Percentiles rank a stretch among this genome's conserved stretches.
Evolutionary conservation across 306 rosid genomes (phyloP).

Genomic region (Prosopis cineraria): DNA sequence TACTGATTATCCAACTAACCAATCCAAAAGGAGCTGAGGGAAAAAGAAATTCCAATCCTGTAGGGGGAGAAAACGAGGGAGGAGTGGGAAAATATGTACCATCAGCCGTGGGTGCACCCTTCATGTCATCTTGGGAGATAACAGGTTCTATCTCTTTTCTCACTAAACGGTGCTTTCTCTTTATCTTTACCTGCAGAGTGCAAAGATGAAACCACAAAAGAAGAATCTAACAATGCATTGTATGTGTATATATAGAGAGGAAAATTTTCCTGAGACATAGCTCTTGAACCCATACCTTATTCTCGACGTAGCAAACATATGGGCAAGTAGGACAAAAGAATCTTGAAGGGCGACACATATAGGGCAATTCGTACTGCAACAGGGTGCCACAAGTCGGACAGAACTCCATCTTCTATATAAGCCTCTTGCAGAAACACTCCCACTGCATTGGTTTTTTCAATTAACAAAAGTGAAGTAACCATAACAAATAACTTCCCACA

Average conservation of each 20-base stretch:
- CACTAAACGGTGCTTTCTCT: slow-evolving; percentile 58
- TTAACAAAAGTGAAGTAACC: background rate
- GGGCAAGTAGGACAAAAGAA: slow-evolving; percentile 70
- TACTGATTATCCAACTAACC: background rate
- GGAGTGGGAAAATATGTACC: slow-evolving; percentile 41
- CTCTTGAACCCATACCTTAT: slow-evolving; percentile 32
- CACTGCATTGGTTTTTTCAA: slow-evolving; percentile 6
- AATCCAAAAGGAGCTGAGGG: background rate
- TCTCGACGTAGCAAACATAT: slow-evolving; percentile 52
- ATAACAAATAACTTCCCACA: background rate
- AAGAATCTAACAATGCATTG: background rate
- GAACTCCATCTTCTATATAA: slow-evolving; percentile 53
- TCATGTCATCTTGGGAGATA: slow-evolving; percentile 55
- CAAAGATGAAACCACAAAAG: slow-evolving; percentile 7
- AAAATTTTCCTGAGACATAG: no score
- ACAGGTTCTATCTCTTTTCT: slow-evolving; percentile 61
- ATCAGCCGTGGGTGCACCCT: slow-evolving; percentile 58
- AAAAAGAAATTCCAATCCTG: background rate
- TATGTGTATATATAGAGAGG: no score
- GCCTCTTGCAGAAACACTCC: slow-evolving; percentile 6
- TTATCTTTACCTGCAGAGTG: slow-evolving; percentile 59
- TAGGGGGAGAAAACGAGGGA: background rate
- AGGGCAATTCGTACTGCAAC: slow-evolving; percentile 60
- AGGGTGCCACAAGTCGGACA: slow-evolving; percentile 68
- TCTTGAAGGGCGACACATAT: slow-evolving; percentile 52